Conservation (phyloP, 2,329 filamentous ascomycete species). For the Raffaelea ambrosiae region DNA sequence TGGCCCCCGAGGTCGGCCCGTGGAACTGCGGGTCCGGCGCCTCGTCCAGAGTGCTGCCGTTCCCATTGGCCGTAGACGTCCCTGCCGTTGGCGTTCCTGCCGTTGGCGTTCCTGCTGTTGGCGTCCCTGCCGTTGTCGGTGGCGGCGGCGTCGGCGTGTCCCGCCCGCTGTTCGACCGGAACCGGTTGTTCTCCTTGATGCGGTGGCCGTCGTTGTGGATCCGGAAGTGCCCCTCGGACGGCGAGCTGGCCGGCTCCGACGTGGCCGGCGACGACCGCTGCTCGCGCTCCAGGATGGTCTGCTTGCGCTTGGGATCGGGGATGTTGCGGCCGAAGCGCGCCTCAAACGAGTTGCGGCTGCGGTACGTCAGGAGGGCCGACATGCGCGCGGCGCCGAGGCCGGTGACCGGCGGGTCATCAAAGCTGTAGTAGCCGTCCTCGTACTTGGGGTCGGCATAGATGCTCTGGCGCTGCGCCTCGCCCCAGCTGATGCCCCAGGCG, state of each 20-base stretch:
- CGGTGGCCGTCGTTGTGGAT: slow-evolving; percentile 79
- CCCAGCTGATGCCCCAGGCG: slow-evolving; percentile 88
- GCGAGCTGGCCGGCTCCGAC: slow-evolving; percentile 16
- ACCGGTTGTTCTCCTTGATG: slow-evolving; percentile 44
- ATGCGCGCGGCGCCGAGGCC: slow-evolving; percentile 92
- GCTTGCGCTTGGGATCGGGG: slow-evolving; percentile 73
- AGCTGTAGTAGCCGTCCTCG: slow-evolving; percentile 89
- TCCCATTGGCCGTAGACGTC: not conserved
- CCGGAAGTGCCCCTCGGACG: slow-evolving; percentile 65
- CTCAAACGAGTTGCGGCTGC: slow-evolving; percentile 95
- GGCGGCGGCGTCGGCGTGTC: not conserved
- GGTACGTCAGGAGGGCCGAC: slow-evolving; percentile 91
- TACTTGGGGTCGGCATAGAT: slow-evolving; percentile 99
- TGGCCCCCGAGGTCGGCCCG: slow-evolving; percentile 6
- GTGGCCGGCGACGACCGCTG: slow-evolving; percentile 37
- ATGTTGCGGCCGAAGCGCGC: slow-evolving; percentile 88
- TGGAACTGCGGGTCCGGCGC: slow-evolving; percentile 15
- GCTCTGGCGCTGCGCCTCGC: slow-evolving; percentile 79
- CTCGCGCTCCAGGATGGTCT: slow-evolving; percentile 67
- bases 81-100: no score
- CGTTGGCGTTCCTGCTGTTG: no score
- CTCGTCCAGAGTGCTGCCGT: slow-evolving; percentile 9
- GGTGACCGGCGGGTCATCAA: slow-evolving; percentile 75
- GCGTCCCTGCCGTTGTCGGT: no score
- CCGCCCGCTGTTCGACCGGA: slow-evolving; percentile 21